These are phyloP conservation scores for Apiosordaria backusii DNA, from an alignment of 495 filamentous ascomycete genomes.

Conservation along the genomic window DNA sequence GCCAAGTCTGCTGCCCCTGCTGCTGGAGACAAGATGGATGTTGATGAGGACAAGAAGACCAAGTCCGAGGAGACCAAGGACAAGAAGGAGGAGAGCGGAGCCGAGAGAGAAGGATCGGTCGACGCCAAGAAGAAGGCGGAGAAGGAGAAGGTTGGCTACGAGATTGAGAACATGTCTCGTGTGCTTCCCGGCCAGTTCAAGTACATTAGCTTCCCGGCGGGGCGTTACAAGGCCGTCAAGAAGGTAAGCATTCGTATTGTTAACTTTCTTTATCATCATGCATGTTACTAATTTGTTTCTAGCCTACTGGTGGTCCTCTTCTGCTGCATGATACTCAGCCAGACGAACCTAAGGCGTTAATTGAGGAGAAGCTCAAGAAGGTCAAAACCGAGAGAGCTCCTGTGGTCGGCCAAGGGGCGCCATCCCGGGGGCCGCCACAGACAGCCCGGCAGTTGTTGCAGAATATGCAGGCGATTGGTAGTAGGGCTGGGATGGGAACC, in stretches of 20 bases:
- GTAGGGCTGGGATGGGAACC: neutral
- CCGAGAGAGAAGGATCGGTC: constrained; percentile 56
- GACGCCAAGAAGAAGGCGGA: constrained; percentile 78
- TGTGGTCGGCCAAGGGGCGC: constrained; percentile 36
- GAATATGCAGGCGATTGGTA: constrained; percentile 12
- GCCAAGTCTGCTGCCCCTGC: constrained; percentile 64
- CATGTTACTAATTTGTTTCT: constrained; percentile 42
- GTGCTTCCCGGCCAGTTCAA: constrained; percentile 92
- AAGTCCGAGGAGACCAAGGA: constrained; percentile 64
- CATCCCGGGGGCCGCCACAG: constrained; percentile 12
- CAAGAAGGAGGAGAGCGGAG: constrained; percentile 49
- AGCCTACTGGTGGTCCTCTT: constrained; percentile 93
- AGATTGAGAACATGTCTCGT: constrained; percentile 93
- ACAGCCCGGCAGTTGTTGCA: constrained; percentile 14
- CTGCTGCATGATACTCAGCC: constrained; percentile 84
- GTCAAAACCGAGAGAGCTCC: constrained; percentile 61
- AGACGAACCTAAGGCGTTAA: constrained; percentile 67
- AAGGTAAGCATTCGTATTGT: constrained; percentile 58
- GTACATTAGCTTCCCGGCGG: constrained; percentile 85
- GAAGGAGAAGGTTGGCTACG: constrained; percentile 95
- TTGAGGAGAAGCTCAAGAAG: constrained; percentile 87
- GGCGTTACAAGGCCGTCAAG: constrained; percentile 91
- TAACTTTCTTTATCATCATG: neutral
- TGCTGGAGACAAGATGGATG: constrained; percentile 80
- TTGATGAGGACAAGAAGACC: constrained; percentile 61